Percentiles rank a stretch among this genome's conserved stretches.
These are phyloP conservation scores for Nissolia schottii DNA, from an alignment of 306 rosid species.

Conservation along the genomic window DNA sequence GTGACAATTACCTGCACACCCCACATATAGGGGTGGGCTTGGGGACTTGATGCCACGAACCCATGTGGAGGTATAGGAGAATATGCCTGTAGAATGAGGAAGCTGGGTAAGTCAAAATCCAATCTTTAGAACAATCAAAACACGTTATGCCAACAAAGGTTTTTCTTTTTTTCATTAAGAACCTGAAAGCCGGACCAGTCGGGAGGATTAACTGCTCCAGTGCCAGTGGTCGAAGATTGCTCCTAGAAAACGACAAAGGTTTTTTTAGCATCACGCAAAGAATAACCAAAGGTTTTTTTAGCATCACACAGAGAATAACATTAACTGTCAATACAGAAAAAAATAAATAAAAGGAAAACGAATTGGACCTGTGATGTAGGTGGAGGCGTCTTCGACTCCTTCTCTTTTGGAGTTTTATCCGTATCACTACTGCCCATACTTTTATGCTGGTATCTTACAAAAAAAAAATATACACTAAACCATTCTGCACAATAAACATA, in stretches of 20 bases:
- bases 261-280: conserved; percentile 5
- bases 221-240: conserved; percentile 56
- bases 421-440: conserved; percentile 73
- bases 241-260: conserved; percentile 48
- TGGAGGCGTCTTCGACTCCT: conserved; percentile 68
- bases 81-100: conserved; percentile 57
- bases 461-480: conserved; percentile 32
- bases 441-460: conserved; percentile 27
- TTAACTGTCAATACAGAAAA: conserved; percentile 1
- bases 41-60: conserved; percentile 86
- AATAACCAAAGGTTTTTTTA: neutral
- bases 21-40: conserved; percentile 98
- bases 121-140: conserved; percentile 25
- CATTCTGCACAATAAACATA: conserved; percentile 46
- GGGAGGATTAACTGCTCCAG: conserved; percentile 75
- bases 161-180: conserved; percentile 24
- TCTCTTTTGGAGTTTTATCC: conserved; percentile 75
- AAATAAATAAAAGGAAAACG: no score
- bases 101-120: conserved; percentile 20
- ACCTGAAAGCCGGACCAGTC: conserved; percentile 97
- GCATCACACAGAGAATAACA: neutral
- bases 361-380: conserved; percentile 59
- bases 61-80: conserved; percentile 94
- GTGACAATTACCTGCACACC: conserved; percentile 76
- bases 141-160: conserved; percentile 6